Conservation (phyloP, 1,284 basidiomycete genomes). For the Papiliotrema nemorosa region DNA sequence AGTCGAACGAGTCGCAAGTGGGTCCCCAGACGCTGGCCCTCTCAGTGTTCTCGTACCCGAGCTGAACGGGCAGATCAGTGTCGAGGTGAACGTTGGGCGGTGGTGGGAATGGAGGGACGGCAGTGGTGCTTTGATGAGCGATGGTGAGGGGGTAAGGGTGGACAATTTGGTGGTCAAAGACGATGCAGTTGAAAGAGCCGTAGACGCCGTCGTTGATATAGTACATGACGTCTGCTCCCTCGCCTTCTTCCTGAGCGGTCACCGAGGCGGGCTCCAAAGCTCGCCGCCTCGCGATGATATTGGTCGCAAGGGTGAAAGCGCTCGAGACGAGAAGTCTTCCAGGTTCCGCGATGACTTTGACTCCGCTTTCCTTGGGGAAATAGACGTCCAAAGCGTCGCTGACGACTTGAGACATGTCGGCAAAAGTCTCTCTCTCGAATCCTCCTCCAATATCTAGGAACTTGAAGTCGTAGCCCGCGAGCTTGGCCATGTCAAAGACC, state of each 20-base stretch:
- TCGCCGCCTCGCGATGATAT: conserved; percentile 85
- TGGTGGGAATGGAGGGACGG: conserved; percentile 45
- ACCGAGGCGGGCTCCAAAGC: conserved; percentile 24
- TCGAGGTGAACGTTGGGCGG: conserved; percentile 47
- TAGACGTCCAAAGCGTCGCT: conserved; percentile 68
- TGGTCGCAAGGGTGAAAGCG: conserved; percentile 89
- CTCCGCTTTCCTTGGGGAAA: conserved; percentile 71
- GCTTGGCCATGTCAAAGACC: conserved; percentile 83
- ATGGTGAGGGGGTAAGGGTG: conserved; percentile 73
- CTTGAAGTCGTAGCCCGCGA: conserved; percentile 75
- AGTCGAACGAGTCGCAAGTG: conserved; percentile 90
- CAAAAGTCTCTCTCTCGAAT: conserved; percentile 87
- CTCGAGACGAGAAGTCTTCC: conserved; percentile 90
- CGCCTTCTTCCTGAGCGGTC: conserved; percentile 32
- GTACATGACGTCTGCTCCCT: conserved; percentile 57
- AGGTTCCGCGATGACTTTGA: conserved; percentile 93
- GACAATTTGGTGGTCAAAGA: conserved; percentile 88
- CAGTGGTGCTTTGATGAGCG: conserved; percentile 27
- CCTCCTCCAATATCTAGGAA: conserved; percentile 94
- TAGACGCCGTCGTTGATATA: conserved; percentile 99
- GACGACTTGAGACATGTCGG: conserved; percentile 71
- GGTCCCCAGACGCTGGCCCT: conserved; percentile 56
- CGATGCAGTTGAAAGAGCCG: conserved; percentile 95
- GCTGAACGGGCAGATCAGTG: conserved; percentile 45
- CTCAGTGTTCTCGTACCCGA: conserved; percentile 51